Evolutionary conservation across 1,284 basidiomycete species (phyloP).

Genomic region (Microbotryomycetes sp.): DNA sequence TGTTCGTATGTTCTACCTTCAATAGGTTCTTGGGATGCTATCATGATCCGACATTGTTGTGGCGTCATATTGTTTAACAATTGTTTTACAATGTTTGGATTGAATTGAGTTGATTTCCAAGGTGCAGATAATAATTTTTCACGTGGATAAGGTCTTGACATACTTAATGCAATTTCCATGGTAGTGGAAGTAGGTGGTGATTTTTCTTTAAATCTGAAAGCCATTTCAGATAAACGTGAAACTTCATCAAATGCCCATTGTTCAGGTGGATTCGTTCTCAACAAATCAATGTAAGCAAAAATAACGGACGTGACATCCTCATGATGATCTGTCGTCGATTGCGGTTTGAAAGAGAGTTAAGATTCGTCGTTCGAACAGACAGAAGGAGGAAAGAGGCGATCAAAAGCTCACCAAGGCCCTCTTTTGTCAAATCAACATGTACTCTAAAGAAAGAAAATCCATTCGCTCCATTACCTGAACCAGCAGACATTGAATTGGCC

Average conservation of each 20-base stretch:
- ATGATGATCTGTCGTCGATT: conserved; percentile 57
- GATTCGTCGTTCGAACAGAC: neutral
- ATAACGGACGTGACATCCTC: conserved; percentile 63
- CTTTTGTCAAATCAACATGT: conserved; percentile 70
- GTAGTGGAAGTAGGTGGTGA: conserved; percentile 71
- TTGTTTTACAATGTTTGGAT: conserved; percentile 57
- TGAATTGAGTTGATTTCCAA: conserved; percentile 70
- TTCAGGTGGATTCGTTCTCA: conserved; percentile 61
- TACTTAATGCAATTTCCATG: conserved; percentile 64
- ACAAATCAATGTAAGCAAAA: conserved; percentile 82
- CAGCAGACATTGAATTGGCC: conserved; percentile 72
- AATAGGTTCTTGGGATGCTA: conserved; percentile 62
- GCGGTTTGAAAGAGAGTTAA: neutral
- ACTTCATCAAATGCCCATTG: conserved; percentile 74
- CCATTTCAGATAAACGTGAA: conserved; percentile 62
- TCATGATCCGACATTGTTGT: conserved; percentile 60
- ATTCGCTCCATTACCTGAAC: conserved; percentile 61
- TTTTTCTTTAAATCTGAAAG: conserved; percentile 88
- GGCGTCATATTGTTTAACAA: conserved; percentile 51
- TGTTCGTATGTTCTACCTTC: conserved; percentile 55
- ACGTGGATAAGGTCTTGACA: conserved; percentile 73
- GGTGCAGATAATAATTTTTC: conserved; percentile 71
- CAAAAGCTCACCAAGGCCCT: conserved; percentile 57
- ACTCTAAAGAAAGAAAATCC: conserved; percentile 89
- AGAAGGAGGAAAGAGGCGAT: neutral